These are phyloP conservation scores for Suillus paluster DNA, from an alignment of 768 basidiomycete genomes.

Conservation along the genomic window DNA sequence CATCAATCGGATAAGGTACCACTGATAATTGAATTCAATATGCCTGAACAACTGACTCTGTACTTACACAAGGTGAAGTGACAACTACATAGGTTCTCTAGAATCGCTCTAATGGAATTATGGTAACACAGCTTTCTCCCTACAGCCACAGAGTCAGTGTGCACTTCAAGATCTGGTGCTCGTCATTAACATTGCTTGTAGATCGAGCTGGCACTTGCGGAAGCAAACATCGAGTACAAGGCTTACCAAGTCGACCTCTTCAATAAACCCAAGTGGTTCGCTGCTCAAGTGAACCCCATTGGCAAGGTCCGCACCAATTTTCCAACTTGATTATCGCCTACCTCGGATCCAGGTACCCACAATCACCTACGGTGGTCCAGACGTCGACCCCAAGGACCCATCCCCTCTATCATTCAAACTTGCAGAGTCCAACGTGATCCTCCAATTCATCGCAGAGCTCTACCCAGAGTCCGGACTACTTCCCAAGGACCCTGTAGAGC, in stretches of 20 bases:
- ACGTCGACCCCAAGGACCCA: constrained; percentile 54
- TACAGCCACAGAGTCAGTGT: constrained; percentile 54
- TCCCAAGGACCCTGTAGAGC: constrained; percentile 55
- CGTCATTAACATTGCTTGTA: constrained; percentile 21
- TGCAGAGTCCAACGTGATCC: constrained; percentile 64
- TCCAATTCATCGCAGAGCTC: constrained; percentile 69
- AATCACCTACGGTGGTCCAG: constrained; percentile 62
- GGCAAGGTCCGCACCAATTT: constrained; percentile 53
- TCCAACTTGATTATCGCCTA: not conserved
- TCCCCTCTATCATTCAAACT: constrained; percentile 62
- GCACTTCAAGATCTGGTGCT: not conserved
- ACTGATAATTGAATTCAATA: not conserved
- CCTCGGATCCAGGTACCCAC: constrained; percentile 51
- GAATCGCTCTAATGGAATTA: not conserved
- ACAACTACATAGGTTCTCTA: not conserved
- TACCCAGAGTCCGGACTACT: constrained; percentile 50
- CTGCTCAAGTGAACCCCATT: constrained; percentile 61
- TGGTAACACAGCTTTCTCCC: constrained; percentile 49
- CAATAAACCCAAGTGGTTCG: constrained; percentile 73
- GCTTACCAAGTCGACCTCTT: constrained; percentile 57
- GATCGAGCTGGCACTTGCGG: constrained; percentile 62
- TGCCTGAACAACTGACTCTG: not conserved
- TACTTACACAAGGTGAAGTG: not conserved
- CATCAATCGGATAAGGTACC: not conserved
- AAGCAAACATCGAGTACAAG: constrained; percentile 52